Base-by-base conservation (phyloP, 1,139 yeast genomes). In the Scheffersomyces illinoinensis region DNA sequence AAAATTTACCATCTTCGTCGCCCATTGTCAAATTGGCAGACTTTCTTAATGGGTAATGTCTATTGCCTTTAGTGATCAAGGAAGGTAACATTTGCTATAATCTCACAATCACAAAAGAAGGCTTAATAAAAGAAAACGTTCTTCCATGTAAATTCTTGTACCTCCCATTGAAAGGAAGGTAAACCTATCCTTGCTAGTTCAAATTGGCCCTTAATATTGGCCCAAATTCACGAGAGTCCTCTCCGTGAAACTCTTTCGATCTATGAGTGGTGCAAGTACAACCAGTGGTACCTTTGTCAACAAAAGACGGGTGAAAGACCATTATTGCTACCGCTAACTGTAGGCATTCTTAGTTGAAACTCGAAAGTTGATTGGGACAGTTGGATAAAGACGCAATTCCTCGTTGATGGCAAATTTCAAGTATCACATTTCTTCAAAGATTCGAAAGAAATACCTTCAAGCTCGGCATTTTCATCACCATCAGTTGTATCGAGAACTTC, bases 71-170 rank as follows among this genome's bases (percentile, higher is more conserved):
- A 51, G 65, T 58, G 2, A 61, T 62, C 57, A 75, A 65, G 55
- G 69, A 67, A n/a, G 75, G 72, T 61, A 73, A 75, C 66, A 71
- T 64, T 69, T 72, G 54, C 63, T 62, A 8, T 64, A 62, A 56
- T 68, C 72, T 62, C 8, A 63, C 64, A 51, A 66, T 59, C 10
- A 70, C 64, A 58, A 71, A 76, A 4, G 75, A 70, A 8, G 79
- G 77, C 64, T 76, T 79, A 10, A 79, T 76, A 49, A 76, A 70
- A 10, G 80, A 79, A 71, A 75, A 76, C 76, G 81, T 62, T 76
- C 79, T 26, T 79, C 80, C 60, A 76, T 68, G 62, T 79, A 75
- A 49, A 76, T 71, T 59, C 79, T 65, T 50, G 78, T 79, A 10
- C 79, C 79, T 53, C 77, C 77, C 76, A 57, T 75, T 76, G 65